Base-by-base conservation (phyloP, 345 rosid genomes). In the Mallotus nudiflorus region DNA sequence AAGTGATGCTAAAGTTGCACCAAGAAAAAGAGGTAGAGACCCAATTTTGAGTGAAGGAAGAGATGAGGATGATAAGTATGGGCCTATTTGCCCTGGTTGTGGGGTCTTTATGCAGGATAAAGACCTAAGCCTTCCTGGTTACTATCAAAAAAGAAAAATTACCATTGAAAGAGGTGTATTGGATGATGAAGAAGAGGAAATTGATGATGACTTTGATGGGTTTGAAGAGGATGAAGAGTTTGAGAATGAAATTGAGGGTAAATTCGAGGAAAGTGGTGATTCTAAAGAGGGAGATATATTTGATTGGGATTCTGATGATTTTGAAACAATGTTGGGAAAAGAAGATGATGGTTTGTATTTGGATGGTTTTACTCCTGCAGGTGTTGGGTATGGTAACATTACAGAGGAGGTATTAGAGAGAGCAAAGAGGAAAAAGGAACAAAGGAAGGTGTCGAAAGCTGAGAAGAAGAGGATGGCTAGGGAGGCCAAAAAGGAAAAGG, bases 91-190 rank as follows among this genome's bases (percentile, higher is more conserved):
- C 64, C 97, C 97, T 57, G 97, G 97, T 50, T 91, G 96, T 80
- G 98, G 97, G 28, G 84, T 94, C 31, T 91, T 88, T 83, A 90
- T 94, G 96, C 98, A 91, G 81, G 92, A 90, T 61, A 71, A 71
- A 55, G 89, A 91, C 68, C 86, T 88, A 20, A 82, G 85, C 76
- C 83, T 79, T 61, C 97, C 93, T 5, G 98, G 98, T 42, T 90
- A 73, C 80, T 91, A 80, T 83, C 78, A 88, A 56, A 76, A 78
- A 72, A 87, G 77, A 57, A 85, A 76, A 68, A 68, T 83, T 55
- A 50, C 25, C 2, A 27, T 27, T 65, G 66, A 73, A 42, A 74
- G 59, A 39, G 72, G 70, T 65, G 78, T 53, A 3, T 68, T 42
- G 8, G 79, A 68, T 16, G 77, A 70, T 62, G 76, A 63, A 52